Conservation (phyloP, 179 eudicot species). For the Heliamphora ciliata region DNA sequence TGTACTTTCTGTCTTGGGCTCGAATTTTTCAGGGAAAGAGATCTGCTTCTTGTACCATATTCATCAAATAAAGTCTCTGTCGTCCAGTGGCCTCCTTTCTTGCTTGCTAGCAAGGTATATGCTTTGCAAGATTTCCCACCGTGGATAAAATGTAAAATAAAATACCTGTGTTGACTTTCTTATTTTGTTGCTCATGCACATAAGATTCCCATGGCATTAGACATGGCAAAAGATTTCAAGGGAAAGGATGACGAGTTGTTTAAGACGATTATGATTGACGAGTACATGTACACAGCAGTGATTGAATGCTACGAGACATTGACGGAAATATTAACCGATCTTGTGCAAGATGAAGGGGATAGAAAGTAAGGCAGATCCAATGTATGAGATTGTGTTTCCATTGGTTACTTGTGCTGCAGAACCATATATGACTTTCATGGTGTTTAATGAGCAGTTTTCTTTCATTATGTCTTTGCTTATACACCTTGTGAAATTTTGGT, state of each 20-base stretch:
- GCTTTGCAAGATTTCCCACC: constrained; percentile 16
- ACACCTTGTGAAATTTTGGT: constrained; percentile 12
- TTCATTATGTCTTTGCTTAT: not conserved
- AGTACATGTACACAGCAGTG: constrained; percentile 81
- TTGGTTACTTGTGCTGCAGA: constrained; percentile 8
- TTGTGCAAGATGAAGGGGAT: constrained; percentile 54
- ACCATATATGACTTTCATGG: not conserved
- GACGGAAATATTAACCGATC: constrained; percentile 44
- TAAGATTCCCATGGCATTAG: constrained; percentile 97
- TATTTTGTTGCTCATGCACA: constrained; percentile 13
- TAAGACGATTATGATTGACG: constrained; percentile 71
- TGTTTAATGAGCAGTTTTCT: not conserved
- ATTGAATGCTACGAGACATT: constrained; percentile 90
- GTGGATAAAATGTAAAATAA: constrained; percentile 1
- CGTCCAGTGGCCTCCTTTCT: constrained; percentile 99
- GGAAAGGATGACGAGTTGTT: constrained; percentile 68
- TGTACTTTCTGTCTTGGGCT: not conserved
- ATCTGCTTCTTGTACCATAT: constrained; percentile 92
- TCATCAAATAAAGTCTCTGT: constrained; percentile 66
- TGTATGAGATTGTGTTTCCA: constrained; percentile 1
- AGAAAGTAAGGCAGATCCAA: constrained; percentile 40
- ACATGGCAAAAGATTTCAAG: constrained; percentile 96
- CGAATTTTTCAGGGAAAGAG: constrained; percentile 61
- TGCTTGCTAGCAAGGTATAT: constrained; percentile 94
- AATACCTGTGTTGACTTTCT: constrained; percentile 14